A percentile compares a stretch with the other conserved stretches of the same genome.
phyloP scores from a whole-genome alignment of 495 filamentous ascomycete species.

The Pseudoneurospora amorphoporcata region DNA sequence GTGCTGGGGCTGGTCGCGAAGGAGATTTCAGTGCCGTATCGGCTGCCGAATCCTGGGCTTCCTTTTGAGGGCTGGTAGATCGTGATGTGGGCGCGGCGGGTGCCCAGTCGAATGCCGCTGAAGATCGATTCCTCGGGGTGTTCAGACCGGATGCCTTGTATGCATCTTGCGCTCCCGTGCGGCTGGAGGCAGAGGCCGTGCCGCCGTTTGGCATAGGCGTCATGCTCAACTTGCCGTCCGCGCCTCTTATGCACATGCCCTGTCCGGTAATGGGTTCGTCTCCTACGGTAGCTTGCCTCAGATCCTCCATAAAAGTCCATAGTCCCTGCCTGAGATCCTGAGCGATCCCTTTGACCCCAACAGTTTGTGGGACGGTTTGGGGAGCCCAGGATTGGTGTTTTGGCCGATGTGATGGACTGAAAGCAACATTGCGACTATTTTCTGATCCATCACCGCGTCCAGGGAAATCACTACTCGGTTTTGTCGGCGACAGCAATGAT shows the following conservation, averaged over 20 bases:
- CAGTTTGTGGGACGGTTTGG: slow-evolving; percentile 23
- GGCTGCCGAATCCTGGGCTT: not conserved
- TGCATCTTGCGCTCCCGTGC: slow-evolving; percentile 21
- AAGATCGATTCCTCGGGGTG: slow-evolving; percentile 5
- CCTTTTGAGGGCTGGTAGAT: not conserved
- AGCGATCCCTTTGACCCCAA: slow-evolving; percentile 67
- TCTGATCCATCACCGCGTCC: slow-evolving; percentile 8
- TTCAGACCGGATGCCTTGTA: slow-evolving; percentile 23
- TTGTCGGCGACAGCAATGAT: slow-evolving; percentile 69
- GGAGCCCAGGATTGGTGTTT: slow-evolving; percentile 42
- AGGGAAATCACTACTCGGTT: slow-evolving; percentile 15
- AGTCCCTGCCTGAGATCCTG: slow-evolving; percentile 80
- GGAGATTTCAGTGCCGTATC: not conserved
- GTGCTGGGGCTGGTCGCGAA: slow-evolving; percentile 8
- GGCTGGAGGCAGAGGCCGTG: slow-evolving; percentile 4
- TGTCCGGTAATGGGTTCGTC: slow-evolving; percentile 69
- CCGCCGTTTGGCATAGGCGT: slow-evolving; percentile 24
- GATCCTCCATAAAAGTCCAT: slow-evolving; percentile 95
- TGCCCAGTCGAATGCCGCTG: slow-evolving; percentile 16
- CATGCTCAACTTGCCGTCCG: slow-evolving; percentile 24
- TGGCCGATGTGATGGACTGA: slow-evolving; percentile 13
- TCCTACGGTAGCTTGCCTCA: slow-evolving; percentile 88
- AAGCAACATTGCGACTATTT: slow-evolving; percentile 10
- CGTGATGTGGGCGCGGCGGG: slow-evolving; percentile 2
- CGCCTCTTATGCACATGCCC: slow-evolving; percentile 27